Conservation (phyloP, 768 basidiomycete genomes). For the Rickenella mellea region DNA sequence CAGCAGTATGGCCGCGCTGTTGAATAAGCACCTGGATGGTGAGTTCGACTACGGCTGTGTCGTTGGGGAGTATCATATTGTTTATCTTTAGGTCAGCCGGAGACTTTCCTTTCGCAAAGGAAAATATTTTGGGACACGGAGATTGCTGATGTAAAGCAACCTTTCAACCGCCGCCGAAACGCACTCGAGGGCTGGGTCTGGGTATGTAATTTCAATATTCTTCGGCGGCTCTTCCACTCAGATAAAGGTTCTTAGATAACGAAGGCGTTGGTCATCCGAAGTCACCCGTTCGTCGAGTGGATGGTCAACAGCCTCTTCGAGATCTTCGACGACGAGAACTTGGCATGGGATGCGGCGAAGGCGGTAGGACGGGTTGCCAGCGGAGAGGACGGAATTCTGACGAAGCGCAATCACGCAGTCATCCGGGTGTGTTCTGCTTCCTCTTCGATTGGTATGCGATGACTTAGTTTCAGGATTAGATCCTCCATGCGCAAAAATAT, state of each 20-base stretch:
- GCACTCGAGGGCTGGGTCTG: constrained; percentile 59
- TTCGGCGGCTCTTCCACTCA: background rate
- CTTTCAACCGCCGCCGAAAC: constrained; percentile 32
- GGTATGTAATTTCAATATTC: constrained; percentile 41
- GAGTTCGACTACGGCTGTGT: constrained; percentile 12
- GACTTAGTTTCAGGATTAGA: constrained; percentile 27
- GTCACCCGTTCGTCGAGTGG: constrained; percentile 45
- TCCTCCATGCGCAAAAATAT: constrained; percentile 69
- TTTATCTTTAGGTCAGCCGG: too few relatives aligned
- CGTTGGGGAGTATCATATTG: too few relatives aligned
- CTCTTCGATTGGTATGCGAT: background rate
- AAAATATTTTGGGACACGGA: constrained; percentile 39
- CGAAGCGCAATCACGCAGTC: constrained; percentile 69
- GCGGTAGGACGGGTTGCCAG: constrained; percentile 58
- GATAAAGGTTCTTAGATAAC: constrained; percentile 40
- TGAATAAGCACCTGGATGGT: constrained; percentile 78
- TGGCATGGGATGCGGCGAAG: constrained; percentile 69
- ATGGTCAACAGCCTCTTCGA: constrained; percentile 61
- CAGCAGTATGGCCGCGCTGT: constrained; percentile 51
- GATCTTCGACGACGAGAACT: constrained; percentile 52
- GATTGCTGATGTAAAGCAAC: constrained; percentile 25
- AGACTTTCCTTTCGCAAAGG: too few relatives aligned
- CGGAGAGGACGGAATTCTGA: constrained; percentile 51
- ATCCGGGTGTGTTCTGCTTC: constrained; percentile 47
- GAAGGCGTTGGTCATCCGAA: constrained; percentile 71